Percentiles rank a stretch among this genome's conserved stretches.
phyloP scores from a whole-genome alignment of 1,284 basidiomycete species.

The Meira miltonrushii region DNA sequence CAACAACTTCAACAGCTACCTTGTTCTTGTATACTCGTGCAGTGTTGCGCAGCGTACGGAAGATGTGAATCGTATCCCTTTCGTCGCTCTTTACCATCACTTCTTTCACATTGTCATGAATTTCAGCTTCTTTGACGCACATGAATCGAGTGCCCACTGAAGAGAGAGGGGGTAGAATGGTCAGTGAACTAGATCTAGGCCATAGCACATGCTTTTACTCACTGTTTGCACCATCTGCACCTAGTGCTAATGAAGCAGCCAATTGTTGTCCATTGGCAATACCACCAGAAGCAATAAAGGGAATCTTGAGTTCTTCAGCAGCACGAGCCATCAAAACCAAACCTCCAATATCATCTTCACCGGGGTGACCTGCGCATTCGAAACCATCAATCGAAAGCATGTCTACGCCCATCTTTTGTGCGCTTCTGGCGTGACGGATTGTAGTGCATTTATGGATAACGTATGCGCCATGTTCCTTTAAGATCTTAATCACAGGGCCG shows the following conservation, averaged over 20 bases:
- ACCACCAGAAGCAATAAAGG: conserved; percentile 81
- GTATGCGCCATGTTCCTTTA: conserved; percentile 68
- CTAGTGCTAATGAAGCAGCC: conserved; percentile 73
- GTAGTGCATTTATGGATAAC: conserved; percentile 90
- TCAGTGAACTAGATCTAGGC: neutral
- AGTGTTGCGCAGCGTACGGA: conserved; percentile 74
- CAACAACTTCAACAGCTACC: conserved; percentile 75
- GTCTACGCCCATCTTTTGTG: conserved; percentile 74
- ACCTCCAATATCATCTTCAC: conserved; percentile 88
- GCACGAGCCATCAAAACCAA: conserved; percentile 85
- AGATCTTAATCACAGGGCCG: conserved; percentile 70
- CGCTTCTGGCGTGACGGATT: conserved; percentile 59
- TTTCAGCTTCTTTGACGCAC: conserved; percentile 66
- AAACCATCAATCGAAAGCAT: conserved; percentile 58
- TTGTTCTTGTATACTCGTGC: conserved; percentile 82
- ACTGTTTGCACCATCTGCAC: conserved; percentile 80
- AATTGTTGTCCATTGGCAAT: conserved; percentile 63
- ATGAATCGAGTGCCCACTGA: conserved; percentile 61
- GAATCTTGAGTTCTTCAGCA: conserved; percentile 73
- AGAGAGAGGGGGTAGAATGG: neutral
- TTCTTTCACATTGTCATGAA: conserved; percentile 84
- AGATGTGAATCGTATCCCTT: conserved; percentile 76
- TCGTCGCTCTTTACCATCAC: conserved; percentile 78
- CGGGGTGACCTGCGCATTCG: conserved; percentile 82
- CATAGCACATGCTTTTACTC: conserved; percentile 56